These are phyloP conservation scores for Gossypium bickii DNA, from an alignment of 345 rosid species.

Conservation along the genomic window DNA sequence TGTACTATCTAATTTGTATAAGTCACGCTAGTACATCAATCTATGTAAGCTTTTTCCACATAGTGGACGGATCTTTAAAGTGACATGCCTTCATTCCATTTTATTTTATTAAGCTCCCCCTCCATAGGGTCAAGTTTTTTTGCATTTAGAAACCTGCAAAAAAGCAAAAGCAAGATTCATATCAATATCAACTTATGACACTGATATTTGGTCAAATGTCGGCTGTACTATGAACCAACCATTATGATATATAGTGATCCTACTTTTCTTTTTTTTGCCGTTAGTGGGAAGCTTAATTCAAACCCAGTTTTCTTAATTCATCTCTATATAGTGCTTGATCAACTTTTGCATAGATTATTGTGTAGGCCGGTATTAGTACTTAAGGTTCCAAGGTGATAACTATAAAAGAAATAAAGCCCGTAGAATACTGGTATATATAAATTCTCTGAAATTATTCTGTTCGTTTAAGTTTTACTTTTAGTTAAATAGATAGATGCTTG, in stretches of 20 bases:
- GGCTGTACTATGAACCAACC: conserved; percentile 14
- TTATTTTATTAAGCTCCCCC: background rate
- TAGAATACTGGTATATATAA: background rate
- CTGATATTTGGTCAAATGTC: conserved; percentile 12
- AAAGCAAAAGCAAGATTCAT: conserved; percentile 15
- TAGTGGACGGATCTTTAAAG: background rate
- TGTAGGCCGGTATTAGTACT: background rate
- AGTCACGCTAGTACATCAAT: background rate
- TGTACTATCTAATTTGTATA: background rate
- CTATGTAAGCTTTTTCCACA: background rate
- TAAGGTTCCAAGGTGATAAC: background rate
- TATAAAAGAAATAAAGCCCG: background rate
- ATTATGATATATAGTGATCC: background rate
- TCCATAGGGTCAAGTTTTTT: background rate
- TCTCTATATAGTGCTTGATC: background rate
- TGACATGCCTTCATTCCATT: background rate
- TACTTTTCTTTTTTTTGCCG: background rate
- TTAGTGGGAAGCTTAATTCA: background rate
- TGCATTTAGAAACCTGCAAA: background rate
- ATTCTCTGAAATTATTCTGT: background rate
- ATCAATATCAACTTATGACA: background rate
- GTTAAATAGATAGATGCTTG: background rate
- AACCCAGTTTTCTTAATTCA: background rate
- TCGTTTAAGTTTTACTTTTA: background rate
- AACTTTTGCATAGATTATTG: conserved; percentile 2